A percentile compares a stretch with the other conserved stretches of the same genome.
phyloP scores from a whole-genome alignment of 306 rosid species.

The Lupinus albus region DNA sequence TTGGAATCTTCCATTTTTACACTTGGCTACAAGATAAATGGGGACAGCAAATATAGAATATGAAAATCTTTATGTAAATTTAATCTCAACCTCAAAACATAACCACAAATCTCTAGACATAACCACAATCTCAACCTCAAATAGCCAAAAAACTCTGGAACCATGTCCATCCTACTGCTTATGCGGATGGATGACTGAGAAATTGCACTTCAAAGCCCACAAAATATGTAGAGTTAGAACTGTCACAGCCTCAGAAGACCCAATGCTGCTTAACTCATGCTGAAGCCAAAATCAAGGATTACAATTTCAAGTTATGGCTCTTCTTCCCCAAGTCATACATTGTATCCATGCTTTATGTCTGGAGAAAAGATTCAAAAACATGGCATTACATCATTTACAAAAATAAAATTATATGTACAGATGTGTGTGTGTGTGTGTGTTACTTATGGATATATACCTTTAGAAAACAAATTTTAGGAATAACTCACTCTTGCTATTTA shows the following conservation, averaged over 20 bases:
- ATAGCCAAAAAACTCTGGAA: constrained; percentile 38
- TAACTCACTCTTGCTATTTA: neutral
- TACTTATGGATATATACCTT: constrained; percentile 10
- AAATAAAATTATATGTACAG: constrained; percentile 8
- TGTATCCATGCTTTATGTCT: constrained; percentile 76
- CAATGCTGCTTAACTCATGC: constrained; percentile 37
- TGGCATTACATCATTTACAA: constrained; percentile 30
- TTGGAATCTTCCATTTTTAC: constrained; percentile 54
- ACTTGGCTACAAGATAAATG: constrained; percentile 46
- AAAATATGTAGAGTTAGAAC: constrained; percentile 31
- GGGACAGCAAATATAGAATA: constrained; percentile 45
- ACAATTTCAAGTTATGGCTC: constrained; percentile 49
- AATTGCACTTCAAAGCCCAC: constrained; percentile 30
- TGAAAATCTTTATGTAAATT: constrained; percentile 35
- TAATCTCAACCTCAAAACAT: constrained; percentile 45
- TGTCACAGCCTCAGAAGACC: constrained; percentile 22
- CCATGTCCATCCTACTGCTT: constrained; percentile 38
- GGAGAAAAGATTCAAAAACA: constrained; percentile 47
- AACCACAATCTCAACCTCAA: constrained; percentile 44
- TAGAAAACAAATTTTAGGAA: constrained; percentile 3
- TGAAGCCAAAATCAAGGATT: constrained; percentile 30
- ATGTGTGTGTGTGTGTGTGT: constrained; percentile 7
- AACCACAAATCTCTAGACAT: constrained; percentile 35
- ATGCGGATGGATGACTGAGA: constrained; percentile 25
- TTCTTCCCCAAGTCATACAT: constrained; percentile 71